Evolutionary conservation across 2,329 filamentous ascomycete species (phyloP).

Genomic region (Triangularia verruculosa): DNA sequence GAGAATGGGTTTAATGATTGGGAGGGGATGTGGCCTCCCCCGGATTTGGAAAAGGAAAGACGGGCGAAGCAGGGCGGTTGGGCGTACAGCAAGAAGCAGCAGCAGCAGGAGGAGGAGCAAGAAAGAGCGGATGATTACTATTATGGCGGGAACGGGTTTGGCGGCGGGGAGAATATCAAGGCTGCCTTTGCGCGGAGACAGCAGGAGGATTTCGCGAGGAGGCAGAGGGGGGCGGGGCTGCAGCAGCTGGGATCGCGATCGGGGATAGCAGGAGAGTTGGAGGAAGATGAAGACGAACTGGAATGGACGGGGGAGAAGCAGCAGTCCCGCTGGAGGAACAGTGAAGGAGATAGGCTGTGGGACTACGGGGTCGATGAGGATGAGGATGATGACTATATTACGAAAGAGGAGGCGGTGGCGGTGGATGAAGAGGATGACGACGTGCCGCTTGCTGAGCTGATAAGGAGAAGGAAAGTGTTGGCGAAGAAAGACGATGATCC

Average conservation of each 20-base stretch:
- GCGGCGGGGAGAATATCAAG: conserved; percentile 42
- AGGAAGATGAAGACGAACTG: conserved; percentile 42
- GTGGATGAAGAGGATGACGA: conserved; percentile 49
- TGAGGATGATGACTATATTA: conserved; percentile 44
- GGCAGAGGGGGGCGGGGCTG: conserved; percentile 30
- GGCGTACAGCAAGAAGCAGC: too few relatives aligned
- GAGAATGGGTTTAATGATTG: conserved; percentile 74
- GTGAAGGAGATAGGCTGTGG: conserved; percentile 68
- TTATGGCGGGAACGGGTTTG: background rate
- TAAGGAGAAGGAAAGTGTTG: conserved; percentile 47
- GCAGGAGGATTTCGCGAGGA: conserved; percentile 40
- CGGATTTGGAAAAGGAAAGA: conserved; percentile 59
- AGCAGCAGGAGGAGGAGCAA: conserved; percentile 27
- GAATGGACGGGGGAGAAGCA: conserved; percentile 46
- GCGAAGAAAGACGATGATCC: conserved; percentile 21
- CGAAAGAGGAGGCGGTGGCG: background rate
- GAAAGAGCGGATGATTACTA: conserved; percentile 27
- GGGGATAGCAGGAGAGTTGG: conserved; percentile 47
- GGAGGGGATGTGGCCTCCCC: conserved; percentile 60
- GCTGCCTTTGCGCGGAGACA: conserved; percentile 51
- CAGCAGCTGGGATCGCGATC: conserved; percentile 28
- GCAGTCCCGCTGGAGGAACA: conserved; percentile 61
- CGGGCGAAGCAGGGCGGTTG: conserved; percentile 38
- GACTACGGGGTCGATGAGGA: conserved; percentile 82
- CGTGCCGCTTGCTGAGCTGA: conserved; percentile 66